Evolutionary conservation across 2,329 filamentous ascomycete genomes (phyloP), one percentile per base, ranked within the genome.

Genomic region (Aspergillus aculeatinus): DNA sequence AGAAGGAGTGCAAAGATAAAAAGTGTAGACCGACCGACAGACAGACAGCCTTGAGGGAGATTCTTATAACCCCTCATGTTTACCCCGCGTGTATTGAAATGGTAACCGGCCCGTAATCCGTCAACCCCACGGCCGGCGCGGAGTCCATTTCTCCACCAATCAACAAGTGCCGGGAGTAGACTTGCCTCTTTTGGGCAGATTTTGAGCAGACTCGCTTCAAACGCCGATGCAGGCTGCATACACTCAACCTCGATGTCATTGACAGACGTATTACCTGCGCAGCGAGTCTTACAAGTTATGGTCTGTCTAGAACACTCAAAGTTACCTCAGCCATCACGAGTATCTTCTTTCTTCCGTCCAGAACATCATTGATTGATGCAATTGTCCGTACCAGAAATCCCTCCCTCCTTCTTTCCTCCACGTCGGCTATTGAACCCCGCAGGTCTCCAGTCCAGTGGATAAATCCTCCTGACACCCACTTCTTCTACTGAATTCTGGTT

Each of bases 61-160:
- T 47, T 55, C 48, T 48, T 55, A 55, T 55, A 55, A 31, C 53
- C 53, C 53, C 53, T 55, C 53, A 55, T n/a, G 39, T 55, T 55
- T 55, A 55, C 52, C 52, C 52, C 52, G 52, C 52, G 52, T 55
- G 52, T 19, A 42, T 21, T 29, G 52, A 42, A 27, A 44, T 55
- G 39, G 39, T 44, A 44, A 48, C 52, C 39, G 52, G 44, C 39
- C 27, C 23, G 51, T 42, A 47, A 55, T 48, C 52, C 44, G 29
- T 44, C 52, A 42, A 55, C 52, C 39, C 47, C 52, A 19, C 52
- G 39, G 47, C 52, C 39, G 39, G 44, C 25, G 29, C 52, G 52
- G 52, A 55, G 16, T 2, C 39, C 10, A 48, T 55, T 55, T 55
- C 39, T 55, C 52, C 52, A 48, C 52, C 52, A 55, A 55, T 55